phyloP scores from a whole-genome alignment of 306 rosid species.

The Trichosanthes cucumerina region DNA sequence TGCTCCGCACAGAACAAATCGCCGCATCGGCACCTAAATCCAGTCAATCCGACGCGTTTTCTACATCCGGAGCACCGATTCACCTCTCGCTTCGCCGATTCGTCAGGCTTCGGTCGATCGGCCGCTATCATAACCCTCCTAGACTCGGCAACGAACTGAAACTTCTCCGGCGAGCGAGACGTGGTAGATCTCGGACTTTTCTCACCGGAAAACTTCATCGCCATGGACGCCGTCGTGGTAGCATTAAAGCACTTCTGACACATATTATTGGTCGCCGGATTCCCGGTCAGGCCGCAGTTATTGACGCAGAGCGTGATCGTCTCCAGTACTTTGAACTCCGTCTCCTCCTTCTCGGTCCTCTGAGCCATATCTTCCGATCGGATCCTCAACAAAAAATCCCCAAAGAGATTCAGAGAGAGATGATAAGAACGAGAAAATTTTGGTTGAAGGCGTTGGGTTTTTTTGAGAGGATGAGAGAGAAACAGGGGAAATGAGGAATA shows the following conservation, averaged over 20 bases:
- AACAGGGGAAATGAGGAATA: slow-evolving; percentile 19
- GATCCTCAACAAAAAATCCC: not conserved
- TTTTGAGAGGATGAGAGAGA: slow-evolving; percentile 4
- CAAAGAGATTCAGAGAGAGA: slow-evolving; percentile 11
- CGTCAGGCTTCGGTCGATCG: slow-evolving; percentile 23
- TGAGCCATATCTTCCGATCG: slow-evolving; percentile 42
- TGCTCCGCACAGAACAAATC: slow-evolving; percentile 81
- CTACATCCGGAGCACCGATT: slow-evolving; percentile 80
- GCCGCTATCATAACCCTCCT: slow-evolving; percentile 15
- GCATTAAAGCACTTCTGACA: slow-evolving; percentile 81
- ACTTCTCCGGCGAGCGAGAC: slow-evolving; percentile 33
- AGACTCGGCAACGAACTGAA: not conserved
- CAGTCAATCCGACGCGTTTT: slow-evolving; percentile 74
- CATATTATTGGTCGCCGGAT: slow-evolving; percentile 77
- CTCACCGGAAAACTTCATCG: slow-evolving; percentile 38
- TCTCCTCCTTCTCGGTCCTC: slow-evolving; percentile 74
- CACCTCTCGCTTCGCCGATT: slow-evolving; percentile 43
- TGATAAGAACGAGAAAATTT: not conserved
- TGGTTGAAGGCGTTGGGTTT: not conserved
- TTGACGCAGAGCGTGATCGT: slow-evolving; percentile 56
- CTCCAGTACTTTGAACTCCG: slow-evolving; percentile 74
- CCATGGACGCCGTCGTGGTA: slow-evolving; percentile 15
- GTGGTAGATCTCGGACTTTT: slow-evolving; percentile 31
- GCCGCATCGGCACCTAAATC: slow-evolving; percentile 91
- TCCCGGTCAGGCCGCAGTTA: slow-evolving; percentile 76